Conservation (phyloP, 2,329 filamentous ascomycete genomes). For the Venturiaceae sp. region DNA sequence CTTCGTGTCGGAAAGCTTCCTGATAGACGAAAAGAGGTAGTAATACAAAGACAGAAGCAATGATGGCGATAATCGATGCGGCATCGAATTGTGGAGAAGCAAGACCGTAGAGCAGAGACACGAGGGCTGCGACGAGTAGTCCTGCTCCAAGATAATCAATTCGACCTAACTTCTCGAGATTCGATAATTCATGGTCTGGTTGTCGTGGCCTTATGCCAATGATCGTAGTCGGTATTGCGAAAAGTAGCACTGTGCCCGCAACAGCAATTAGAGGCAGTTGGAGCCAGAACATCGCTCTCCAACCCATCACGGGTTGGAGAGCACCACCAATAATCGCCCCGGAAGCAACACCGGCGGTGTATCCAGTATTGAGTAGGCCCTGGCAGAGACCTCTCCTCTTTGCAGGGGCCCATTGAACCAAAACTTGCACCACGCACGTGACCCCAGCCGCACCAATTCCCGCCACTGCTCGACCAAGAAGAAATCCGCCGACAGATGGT, state of each 20-base stretch:
- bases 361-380: conserved; percentile 62
- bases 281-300: conserved; percentile 64
- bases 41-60: conserved; percentile 45
- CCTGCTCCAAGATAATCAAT: conserved; percentile 69
- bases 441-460: conserved; percentile 64
- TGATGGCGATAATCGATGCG: conserved; percentile 40
- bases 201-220: not conserved
- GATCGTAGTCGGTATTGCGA: conserved; percentile 50
- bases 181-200: conserved; percentile 16
- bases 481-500: conserved; percentile 49
- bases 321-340: conserved; percentile 63
- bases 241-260: conserved; percentile 51
- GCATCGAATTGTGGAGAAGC: conserved; percentile 51
- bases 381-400: conserved; percentile 63
- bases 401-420: conserved; percentile 62
- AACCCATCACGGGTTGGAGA: conserved; percentile 54
- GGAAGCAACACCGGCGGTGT: conserved; percentile 61
- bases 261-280: conserved; percentile 57
- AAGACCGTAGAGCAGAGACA: conserved; percentile 63
- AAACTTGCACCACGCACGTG: conserved; percentile 63
- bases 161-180: conserved; percentile 39
- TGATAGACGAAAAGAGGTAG: conserved; percentile 50
- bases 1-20: conserved; percentile 52
- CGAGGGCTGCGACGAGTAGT: conserved; percentile 55
- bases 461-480: conserved; percentile 57